Evolutionary conservation across 192 early-diverging fungal genomes (phyloP), one percentile per base, ranked within the genome.

Genomic region (Neocallimastix lanati): DNA sequence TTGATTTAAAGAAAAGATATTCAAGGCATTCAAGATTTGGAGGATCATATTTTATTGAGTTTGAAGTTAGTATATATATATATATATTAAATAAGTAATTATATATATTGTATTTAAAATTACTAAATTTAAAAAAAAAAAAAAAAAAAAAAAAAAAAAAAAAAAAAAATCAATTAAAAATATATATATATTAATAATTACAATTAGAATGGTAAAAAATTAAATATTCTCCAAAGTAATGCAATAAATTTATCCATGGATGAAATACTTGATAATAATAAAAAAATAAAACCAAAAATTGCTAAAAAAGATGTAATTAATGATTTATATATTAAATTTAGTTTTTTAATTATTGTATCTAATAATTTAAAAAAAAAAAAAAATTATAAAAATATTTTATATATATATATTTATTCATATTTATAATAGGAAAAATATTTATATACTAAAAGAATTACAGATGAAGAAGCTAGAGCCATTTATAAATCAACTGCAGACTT

Each of bases 1-100:
- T 50, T 50, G 40, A 50, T 21, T 4, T 21, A 21, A 16, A 21
- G 21, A 50, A 50, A 50, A 50, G 18, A 21, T 21, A 50, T 21
- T 81, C 84, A n/a, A 33, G 86, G 28, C 86, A 86, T 82, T 81
- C 85, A 27, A 80, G 85, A 28, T 87, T 87, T 78, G 86, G 85
- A 13, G 86, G 86, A 76, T 84, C 86, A 7, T 35, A 85, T 29
- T 77, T 83, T 13, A 76, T 87, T n/a, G 81, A 85, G 40, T 28
- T 86, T 21, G 76, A 67, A 76, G 86, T 86, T n/a, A n/a, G n/a
- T n/a, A n/a, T n/a, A n/a, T n/a, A n/a, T n/a, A n/a, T n/a, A n/a
- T n/a, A n/a, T n/a, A n/a, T n/a, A n/a, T n/a, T n/a, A n/a, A n/a
- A n/a, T n/a, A n/a, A n/a, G n/a, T n/a, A n/a, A 33, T 33, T 33